A percentile compares a stretch with the other conserved stretches of the same genome.
Evolutionary conservation across 352 stramenopile genomes (phyloP).

Genomic region (Phytopythium mirpurense): DNA sequence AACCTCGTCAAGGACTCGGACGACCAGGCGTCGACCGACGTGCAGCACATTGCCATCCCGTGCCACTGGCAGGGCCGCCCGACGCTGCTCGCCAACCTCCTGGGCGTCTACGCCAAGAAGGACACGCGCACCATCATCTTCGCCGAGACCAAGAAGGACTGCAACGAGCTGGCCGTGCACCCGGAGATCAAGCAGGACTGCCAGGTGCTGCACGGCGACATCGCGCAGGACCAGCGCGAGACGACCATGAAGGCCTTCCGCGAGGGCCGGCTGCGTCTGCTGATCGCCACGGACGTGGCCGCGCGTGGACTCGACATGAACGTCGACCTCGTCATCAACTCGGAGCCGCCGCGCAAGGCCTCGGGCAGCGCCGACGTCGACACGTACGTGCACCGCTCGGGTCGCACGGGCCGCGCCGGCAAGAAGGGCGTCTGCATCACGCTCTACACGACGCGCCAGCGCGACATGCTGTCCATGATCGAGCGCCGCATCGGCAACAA

Average conservation of each 20-base stretch:
- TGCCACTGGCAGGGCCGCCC: conserved; percentile 89
- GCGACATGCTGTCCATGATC: conserved; percentile 72
- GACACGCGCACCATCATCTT: conserved; percentile 93
- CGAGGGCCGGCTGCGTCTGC: conserved; percentile 90
- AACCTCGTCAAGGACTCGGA: conserved; percentile 91
- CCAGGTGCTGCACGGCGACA: conserved; percentile 96
- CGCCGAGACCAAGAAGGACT: conserved; percentile 93
- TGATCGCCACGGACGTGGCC: conserved; percentile 97
- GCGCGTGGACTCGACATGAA: conserved; percentile 97
- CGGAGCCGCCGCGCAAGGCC: conserved; percentile 83
- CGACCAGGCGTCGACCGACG: conserved; percentile 85
- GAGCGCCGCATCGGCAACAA: conserved; percentile 87
- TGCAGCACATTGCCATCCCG: conserved; percentile 91
- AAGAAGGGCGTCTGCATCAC: conserved; percentile 97
- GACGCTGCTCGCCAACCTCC: conserved; percentile 65
- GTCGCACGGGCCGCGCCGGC: conserved; percentile 94
- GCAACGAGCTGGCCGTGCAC: conserved; percentile 90
- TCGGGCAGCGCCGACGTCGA: conserved; percentile 91
- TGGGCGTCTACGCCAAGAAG: conserved; percentile 84
- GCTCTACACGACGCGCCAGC: conserved; percentile 89
- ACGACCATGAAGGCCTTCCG: conserved; percentile 97
- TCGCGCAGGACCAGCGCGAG: conserved; percentile 96
- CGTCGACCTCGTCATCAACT: conserved; percentile 96
- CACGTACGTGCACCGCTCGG: conserved; percentile 98
- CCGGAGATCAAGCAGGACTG: conserved; percentile 82